Conservation (phyloP, 805 yeast species). For the Nadsonia fulvescens region DNA sequence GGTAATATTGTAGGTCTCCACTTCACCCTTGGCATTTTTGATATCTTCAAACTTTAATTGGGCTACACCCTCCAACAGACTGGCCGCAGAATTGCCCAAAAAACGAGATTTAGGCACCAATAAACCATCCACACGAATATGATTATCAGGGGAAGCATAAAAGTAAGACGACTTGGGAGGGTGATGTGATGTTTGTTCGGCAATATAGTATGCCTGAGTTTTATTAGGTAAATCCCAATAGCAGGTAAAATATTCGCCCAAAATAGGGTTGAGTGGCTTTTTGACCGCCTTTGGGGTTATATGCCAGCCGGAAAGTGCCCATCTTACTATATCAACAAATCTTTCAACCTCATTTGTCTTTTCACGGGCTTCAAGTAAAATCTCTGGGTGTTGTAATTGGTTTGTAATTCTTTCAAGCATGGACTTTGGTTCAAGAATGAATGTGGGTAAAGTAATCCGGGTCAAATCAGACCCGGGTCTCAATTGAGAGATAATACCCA, state of each 20-base stretch:
- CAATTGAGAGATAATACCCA: constrained; percentile 78
- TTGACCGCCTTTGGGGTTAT: constrained; percentile 97
- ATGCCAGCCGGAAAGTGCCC: constrained; percentile 96
- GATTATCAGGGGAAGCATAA: constrained; percentile 63
- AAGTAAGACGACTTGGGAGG: constrained; percentile 96
- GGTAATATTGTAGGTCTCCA: constrained; percentile 66
- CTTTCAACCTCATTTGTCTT: constrained; percentile 43
- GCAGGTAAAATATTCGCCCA: constrained; percentile 81
- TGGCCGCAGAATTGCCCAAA: constrained; percentile 90
- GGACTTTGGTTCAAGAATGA: constrained; percentile 82
- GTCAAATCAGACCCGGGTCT: constrained; percentile 86
- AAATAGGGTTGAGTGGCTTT: constrained; percentile 86
- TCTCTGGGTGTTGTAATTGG: constrained; percentile 56
- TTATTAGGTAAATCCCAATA: constrained; percentile 78
- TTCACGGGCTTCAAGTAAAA: constrained; percentile 50
- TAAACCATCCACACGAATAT: constrained; percentile 76
- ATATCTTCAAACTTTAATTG: constrained; percentile 49
- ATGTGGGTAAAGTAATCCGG: constrained; percentile 85
- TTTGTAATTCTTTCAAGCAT: constrained; percentile 94
- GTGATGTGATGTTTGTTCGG: constrained; percentile 95
- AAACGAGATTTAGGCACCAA: constrained; percentile 76
- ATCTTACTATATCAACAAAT: constrained; percentile 55
- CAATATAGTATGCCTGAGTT: constrained; percentile 56
- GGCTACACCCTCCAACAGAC: constrained; percentile 87
- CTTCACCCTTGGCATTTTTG: constrained; percentile 23